Evolutionary conservation across 176 grass and related monocot genomes (phyloP).

Genomic region (Oryza glaberrima): DNA sequence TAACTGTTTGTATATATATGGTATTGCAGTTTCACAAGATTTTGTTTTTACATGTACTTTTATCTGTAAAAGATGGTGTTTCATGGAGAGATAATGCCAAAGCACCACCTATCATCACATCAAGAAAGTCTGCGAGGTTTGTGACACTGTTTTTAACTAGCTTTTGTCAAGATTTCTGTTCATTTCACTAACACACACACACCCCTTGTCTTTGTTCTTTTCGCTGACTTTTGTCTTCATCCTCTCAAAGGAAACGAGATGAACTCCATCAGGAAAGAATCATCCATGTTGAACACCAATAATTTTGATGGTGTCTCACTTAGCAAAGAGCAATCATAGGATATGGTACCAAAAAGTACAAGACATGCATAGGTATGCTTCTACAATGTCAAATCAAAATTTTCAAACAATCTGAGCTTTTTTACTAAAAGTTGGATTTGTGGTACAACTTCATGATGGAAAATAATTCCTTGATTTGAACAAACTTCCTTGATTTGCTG

Average conservation of each 20-base stretch:
- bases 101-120: conserved; percentile 56
- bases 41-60: conserved; percentile 3
- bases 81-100: conserved; percentile 52
- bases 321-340: conserved; percentile 44
- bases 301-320: conserved; percentile 56
- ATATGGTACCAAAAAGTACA: conserved; percentile 51
- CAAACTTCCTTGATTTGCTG: background rate
- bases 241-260: conserved; percentile 55
- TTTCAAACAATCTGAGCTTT: conserved; percentile 14
- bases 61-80: conserved; percentile 65
- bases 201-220: conserved; percentile 20
- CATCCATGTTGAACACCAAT: conserved; percentile 47
- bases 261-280: conserved; percentile 54
- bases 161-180: conserved; percentile 23
- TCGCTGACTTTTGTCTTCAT: conserved; percentile 23
- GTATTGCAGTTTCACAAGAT: background rate
- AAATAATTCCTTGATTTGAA: conserved; percentile 2
- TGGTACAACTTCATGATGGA: conserved; percentile 15
- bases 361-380: conserved; percentile 52
- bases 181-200: background rate
- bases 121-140: conserved; percentile 63
- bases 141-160: conserved; percentile 11
- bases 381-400: background rate
- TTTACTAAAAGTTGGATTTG: conserved; percentile 4
- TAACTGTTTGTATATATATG: conserved; percentile 20